A percentile compares a stretch with the other conserved stretches of the same genome.
phyloP scores from a whole-genome alignment of 2,329 filamentous ascomycete species.

The Cladosporium austrohemisphaericum region DNA sequence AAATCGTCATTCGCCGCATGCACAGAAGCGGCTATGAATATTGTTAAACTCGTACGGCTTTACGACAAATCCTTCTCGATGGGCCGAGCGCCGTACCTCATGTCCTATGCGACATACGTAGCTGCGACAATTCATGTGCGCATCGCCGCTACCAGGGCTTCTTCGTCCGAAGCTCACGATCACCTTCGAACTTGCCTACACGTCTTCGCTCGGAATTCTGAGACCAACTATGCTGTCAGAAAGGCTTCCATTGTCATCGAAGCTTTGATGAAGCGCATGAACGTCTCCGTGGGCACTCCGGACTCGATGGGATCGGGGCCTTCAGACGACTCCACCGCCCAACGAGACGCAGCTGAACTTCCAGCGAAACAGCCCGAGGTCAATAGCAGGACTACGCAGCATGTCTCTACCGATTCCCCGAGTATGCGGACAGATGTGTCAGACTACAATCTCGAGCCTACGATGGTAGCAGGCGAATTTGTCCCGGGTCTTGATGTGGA shows the following conservation, averaged over 20 bases:
- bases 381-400: too few species aligned
- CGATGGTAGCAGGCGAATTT: slow-evolving; percentile 24
- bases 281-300: slow-evolving; percentile 25
- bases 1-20: slow-evolving; percentile 45
- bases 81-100: slow-evolving; percentile 49
- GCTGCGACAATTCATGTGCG: slow-evolving; percentile 52
- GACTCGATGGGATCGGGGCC: background rate
- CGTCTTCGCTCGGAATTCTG: slow-evolving; percentile 48
- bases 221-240: slow-evolving; percentile 49
- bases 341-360: too few species aligned
- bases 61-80: slow-evolving; percentile 48
- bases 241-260: slow-evolving; percentile 46
- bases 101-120: slow-evolving; percentile 56
- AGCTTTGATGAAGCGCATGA: slow-evolving; percentile 45
- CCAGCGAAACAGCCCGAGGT: too few species aligned
- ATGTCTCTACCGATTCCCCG: too few species aligned
- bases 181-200: slow-evolving; percentile 44
- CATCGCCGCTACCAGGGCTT: slow-evolving; percentile 46
- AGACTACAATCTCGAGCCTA: too few species aligned
- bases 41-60: slow-evolving; percentile 42
- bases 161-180: slow-evolving; percentile 38
- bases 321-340: background rate
- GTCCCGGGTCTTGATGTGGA: slow-evolving; percentile 39
- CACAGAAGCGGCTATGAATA: slow-evolving; percentile 44
- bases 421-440: too few species aligned